Base-by-base conservation (phyloP, 345 rosid genomes). In the Ricinus communis region DNA sequence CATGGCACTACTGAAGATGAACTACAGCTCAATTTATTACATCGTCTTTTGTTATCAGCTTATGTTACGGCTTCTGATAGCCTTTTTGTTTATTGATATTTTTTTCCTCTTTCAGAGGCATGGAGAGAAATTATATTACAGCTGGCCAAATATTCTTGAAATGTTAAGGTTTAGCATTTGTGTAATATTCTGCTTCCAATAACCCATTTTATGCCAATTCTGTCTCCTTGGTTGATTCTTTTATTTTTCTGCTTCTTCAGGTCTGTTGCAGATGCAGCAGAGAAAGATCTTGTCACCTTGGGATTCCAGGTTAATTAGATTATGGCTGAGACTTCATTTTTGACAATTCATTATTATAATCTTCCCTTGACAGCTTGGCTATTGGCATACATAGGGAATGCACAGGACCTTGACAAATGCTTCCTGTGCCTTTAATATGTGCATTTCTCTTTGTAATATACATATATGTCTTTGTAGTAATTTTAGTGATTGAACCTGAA, bases 191-290 rank as follows among this genome's bases (percentile, higher is more conserved):
- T 75, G 16, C 46, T 31, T 65, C 33, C 19, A n/a, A 51, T 47
- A 25, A 19, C 60, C 33, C 30, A 58, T 66, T 31, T 47, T 50
- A 21, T 71, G 60, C 52, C 56, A 36, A 58, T 71, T 59, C n/a
- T 65, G 27, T 60, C 71, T 66, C 21, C 59, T 50, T 71, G 16
- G 43, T 67, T 76, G 59, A 74, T 70, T 21, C 45, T 71, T 63
- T 3, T 68, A 14, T 18, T 69, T 74, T 61, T 49, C 25, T 49
- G 43, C 70, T 76, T 70, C 50, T 60, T 72, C 72, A 94, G 98
- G 88, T 88, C 93, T 70, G 97, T 95, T 73, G 99, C 97, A 19
- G 97, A 88, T 77, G 96, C 96, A 51, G 81, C 93, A 33, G 99
- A 95, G 82, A 95, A 92, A 85, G 97, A 95, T 70, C 89, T 95